These are phyloP conservation scores for Rhodofomes roseus DNA, from an alignment of 1,284 basidiomycete genomes.

Conservation along the genomic window DNA sequence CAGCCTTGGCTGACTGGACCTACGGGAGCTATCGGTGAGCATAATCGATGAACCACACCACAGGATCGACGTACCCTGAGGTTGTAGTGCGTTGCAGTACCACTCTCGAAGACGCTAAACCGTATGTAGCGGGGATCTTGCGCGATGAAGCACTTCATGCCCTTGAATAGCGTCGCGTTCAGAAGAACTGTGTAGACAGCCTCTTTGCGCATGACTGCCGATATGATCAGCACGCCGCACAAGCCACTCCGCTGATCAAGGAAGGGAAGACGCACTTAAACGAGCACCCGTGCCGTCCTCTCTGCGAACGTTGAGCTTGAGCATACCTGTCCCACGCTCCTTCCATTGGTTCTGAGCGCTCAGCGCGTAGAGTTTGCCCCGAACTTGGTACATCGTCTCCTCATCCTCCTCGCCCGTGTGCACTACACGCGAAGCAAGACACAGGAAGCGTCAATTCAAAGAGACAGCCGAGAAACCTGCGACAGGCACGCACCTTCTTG, in stretches of 20 bases:
- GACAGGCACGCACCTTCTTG: conserved; percentile 58
- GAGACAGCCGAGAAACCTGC: neutral
- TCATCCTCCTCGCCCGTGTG: conserved; percentile 93
- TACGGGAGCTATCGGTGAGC: conserved; percentile 8
- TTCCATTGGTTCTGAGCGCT: conserved; percentile 74
- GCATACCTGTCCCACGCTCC: conserved; percentile 81
- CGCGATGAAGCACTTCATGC: conserved; percentile 77
- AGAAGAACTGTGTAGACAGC: conserved; percentile 84
- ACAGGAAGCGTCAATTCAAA: neutral
- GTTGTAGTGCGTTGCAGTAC: conserved; percentile 68
- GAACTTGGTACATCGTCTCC: conserved; percentile 77
- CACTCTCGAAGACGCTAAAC: conserved; percentile 72
- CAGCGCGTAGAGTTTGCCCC: conserved; percentile 82
- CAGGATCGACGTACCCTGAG: conserved; percentile 55
- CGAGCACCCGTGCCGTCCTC: conserved; percentile 70
- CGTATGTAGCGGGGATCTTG: conserved; percentile 80
- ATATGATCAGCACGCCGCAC: neutral
- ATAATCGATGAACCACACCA: neutral
- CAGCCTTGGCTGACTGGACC: conserved; percentile 33
- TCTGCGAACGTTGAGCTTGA: conserved; percentile 78
- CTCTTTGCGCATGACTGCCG: conserved; percentile 92
- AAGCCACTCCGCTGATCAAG: neutral
- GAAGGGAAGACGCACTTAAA: conserved; percentile 48
- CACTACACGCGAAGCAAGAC: conserved; percentile 42
- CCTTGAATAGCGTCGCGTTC: conserved; percentile 83